phyloP scores from a whole-genome alignment of 805 yeast species.

The Yarrowia sp. region DNA sequence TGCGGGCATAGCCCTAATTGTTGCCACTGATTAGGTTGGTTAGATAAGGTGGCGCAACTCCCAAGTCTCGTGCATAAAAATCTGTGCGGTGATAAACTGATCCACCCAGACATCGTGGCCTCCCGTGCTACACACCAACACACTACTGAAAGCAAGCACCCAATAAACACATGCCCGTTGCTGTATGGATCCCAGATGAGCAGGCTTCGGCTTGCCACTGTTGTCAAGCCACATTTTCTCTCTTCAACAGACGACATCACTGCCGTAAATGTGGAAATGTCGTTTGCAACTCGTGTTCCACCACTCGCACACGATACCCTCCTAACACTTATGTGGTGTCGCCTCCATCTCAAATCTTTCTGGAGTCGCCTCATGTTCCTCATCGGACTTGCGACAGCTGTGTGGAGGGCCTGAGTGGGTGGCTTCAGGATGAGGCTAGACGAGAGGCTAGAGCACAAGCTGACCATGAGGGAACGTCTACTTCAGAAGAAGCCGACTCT shows the following conservation, averaged over 20 bases:
- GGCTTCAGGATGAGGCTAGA: slow-evolving; percentile 13
- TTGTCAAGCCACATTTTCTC: slow-evolving; percentile 61
- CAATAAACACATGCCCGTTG: slow-evolving; percentile 23
- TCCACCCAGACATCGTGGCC: background rate
- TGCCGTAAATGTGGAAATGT: slow-evolving; percentile 78
- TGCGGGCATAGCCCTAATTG: no score
- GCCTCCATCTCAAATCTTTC: slow-evolving; percentile 58
- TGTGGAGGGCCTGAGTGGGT: slow-evolving; percentile 61
- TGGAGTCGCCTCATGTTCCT: slow-evolving; percentile 60
- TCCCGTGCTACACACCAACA: background rate
- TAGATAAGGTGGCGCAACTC: slow-evolving; percentile 35
- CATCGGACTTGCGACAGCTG: slow-evolving; percentile 82
- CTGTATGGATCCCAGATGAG: slow-evolving; percentile 33
- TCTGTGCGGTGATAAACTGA: slow-evolving; percentile 31
- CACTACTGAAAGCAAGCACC: background rate
- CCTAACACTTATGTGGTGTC: slow-evolving; percentile 65
- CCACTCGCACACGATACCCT: slow-evolving; percentile 59
- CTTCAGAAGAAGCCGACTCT: background rate
- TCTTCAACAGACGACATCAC: slow-evolving; percentile 80
- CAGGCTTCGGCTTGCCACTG: slow-evolving; percentile 55
- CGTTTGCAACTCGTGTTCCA: slow-evolving; percentile 74
- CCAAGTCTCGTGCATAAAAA: slow-evolving; percentile 35
- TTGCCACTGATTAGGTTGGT: slow-evolving; percentile 6
- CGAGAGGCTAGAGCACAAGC: background rate
- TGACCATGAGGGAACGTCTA: background rate